A percentile compares a stretch with the other conserved stretches of the same genome.
Conservation (phyloP, 2,329 filamentous ascomycete species). For the Hymenoscyphus salicellus region DNA sequence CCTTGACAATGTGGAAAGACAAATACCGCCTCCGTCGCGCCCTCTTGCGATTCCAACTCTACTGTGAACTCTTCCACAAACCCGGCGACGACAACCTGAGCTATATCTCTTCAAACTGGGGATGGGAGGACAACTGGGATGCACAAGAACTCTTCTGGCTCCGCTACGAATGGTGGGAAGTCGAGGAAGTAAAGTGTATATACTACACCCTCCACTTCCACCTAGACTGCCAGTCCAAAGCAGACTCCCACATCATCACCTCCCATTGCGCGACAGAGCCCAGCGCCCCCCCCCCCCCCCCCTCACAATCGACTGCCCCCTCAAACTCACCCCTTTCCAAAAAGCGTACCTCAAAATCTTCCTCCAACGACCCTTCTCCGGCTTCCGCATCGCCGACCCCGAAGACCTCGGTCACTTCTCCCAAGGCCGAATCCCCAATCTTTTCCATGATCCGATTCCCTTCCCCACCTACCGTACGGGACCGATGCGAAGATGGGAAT, state of each 20-base stretch:
- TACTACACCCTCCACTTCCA: constrained; percentile 13
- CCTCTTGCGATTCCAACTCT: constrained; percentile 15
- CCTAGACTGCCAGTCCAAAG: not conserved
- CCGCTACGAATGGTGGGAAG: constrained; percentile 15
- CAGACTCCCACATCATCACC: not conserved
- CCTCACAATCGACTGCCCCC: not conserved
- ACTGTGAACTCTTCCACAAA: constrained; percentile 16
- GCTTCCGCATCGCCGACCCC: constrained; percentile 2
- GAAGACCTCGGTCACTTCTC: constrained; percentile 8
- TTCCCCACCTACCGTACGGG: not conserved
- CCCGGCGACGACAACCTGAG: not conserved
- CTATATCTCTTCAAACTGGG: not conserved
- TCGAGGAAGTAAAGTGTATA: constrained; percentile 17
- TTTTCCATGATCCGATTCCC: not conserved
- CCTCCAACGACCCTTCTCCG: not conserved
- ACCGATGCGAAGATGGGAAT: not conserved
- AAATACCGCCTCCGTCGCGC: constrained; percentile 14
- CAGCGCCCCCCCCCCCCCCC: not conserved
- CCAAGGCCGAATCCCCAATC: not conserved
- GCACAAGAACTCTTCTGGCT: constrained; percentile 16
- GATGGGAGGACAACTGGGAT: constrained; percentile 9
- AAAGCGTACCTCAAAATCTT: not conserved
- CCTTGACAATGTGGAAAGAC: constrained; percentile 13
- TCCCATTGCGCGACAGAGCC: not conserved
- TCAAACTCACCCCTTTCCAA: not conserved